Evolutionary conservation across 805 yeast species (phyloP), one percentile per base, ranked within the genome.

Genomic region (Yamadazyma kitorensis): DNA sequence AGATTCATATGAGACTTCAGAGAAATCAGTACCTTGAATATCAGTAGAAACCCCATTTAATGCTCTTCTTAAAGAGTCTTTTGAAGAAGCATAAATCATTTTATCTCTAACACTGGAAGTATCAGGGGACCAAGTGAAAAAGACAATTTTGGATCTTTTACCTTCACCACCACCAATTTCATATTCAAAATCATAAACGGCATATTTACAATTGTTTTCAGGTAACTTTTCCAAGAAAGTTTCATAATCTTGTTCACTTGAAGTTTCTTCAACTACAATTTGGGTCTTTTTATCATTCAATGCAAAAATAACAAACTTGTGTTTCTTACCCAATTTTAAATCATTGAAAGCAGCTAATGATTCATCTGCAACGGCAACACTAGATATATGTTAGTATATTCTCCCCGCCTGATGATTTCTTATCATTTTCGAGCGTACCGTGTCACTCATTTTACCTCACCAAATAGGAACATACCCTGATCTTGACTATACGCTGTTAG

Each of bases 41-140:
- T 93, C 98, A 50, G 95, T 65, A 38, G 96, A 72, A 49, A 93
- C 80, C 66, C 98, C 98, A 63, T 86, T 91, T 59, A 93, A 75
- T 37, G 98, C 91, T 70, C 96, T 87, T 76, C 98, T 91, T 58
- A 93, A 78, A 31, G 97, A 96, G 55, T 89, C 98, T 70, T 88
- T 88, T 41, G 98, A 89, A n/a, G 96, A 80, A 30, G 98, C 98
- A 72, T 89, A 91, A 44, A 91, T 85, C 98, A 93, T 93, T 84
- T 93, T 93, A 52, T 88, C 64, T 74, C 94, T 84, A 55, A 93
- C 81, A 43, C 93, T 87, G 36, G 98, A 96, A 43, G 95, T 86
- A 61, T 93, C 98, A 55, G 98, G 98, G 44, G 97, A 81, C 98
- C 98, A 93, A 49, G 93, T 85, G 72, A 59, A 69, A 66, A 70